A percentile compares a stretch with the other conserved stretches of the same genome.
Conservation (phyloP, 495 filamentous ascomycete species). For the Neurospora discreta region DNA sequence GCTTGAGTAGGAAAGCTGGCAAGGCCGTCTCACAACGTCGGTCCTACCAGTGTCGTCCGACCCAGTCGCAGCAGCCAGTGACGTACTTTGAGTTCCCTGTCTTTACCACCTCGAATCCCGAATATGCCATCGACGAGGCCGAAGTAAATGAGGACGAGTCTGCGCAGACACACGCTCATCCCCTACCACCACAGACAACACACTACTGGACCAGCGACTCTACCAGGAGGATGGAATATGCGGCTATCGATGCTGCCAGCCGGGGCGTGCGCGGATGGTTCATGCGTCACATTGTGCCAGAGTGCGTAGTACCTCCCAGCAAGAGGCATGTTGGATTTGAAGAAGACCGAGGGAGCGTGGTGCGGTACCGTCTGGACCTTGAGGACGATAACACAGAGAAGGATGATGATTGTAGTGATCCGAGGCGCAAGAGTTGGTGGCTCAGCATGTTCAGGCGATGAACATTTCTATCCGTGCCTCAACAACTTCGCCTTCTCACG, state of each 20-base stretch:
- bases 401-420: neutral
- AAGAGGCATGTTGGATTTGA: slow-evolving; percentile 36
- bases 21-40: slow-evolving; percentile 17
- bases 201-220: slow-evolving; percentile 47
- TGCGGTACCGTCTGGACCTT: slow-evolving; percentile 41
- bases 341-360: slow-evolving; percentile 42
- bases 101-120: slow-evolving; percentile 33
- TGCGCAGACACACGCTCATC: slow-evolving; percentile 12
- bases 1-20: slow-evolving; percentile 13
- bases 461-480: neutral
- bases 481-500: neutral
- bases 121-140: slow-evolving; percentile 5
- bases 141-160: slow-evolving; percentile 1
- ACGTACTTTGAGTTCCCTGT: slow-evolving; percentile 38
- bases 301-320: slow-evolving; percentile 39
- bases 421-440: slow-evolving; percentile 19
- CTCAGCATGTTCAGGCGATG: slow-evolving; percentile 10
- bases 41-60: slow-evolving; percentile 7
- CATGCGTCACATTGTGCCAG: slow-evolving; percentile 39
- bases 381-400: slow-evolving; percentile 20
- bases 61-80: slow-evolving; percentile 16
- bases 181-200: slow-evolving; percentile 40
- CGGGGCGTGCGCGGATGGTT: slow-evolving; percentile 43
- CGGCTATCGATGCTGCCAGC: slow-evolving; percentile 45
- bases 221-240: slow-evolving; percentile 44